Evolutionary conservation across 495 filamentous ascomycete genomes (phyloP).

Genomic region (Lichenothelia convexa): DNA sequence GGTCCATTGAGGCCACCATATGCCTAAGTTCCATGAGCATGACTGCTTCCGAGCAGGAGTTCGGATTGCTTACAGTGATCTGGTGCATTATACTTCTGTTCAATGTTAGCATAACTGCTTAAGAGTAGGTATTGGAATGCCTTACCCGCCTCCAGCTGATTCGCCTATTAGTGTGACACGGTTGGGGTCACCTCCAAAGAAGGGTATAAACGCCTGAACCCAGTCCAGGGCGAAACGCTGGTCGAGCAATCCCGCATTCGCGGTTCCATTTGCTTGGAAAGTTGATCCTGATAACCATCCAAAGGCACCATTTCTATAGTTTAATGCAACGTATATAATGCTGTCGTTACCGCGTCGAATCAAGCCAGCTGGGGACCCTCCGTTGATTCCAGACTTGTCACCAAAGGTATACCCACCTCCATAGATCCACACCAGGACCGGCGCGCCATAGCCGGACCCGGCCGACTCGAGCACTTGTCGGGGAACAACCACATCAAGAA

Average conservation of each 20-base stretch:
- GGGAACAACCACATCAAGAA: constrained; percentile 27
- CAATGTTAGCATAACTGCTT: too few species aligned
- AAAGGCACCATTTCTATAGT: constrained; percentile 39
- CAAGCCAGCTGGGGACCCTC: constrained; percentile 16
- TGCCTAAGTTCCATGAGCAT: constrained; percentile 3
- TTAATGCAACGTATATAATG: constrained; percentile 18
- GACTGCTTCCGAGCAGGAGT: not conserved
- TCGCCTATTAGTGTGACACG: constrained; percentile 49
- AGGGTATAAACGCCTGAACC: constrained; percentile 47
- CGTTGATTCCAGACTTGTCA: constrained; percentile 11
- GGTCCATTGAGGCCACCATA: constrained; percentile 19
- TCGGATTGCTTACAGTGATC: constrained; percentile 22
- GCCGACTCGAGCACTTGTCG: constrained; percentile 11
- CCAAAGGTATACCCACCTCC: constrained; percentile 18
- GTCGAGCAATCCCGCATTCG: constrained; percentile 49
- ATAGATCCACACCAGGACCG: constrained; percentile 20
- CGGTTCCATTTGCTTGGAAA: constrained; percentile 28
- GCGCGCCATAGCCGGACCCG: constrained; percentile 10
- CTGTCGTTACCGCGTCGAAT: constrained; percentile 8
- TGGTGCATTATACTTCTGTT: constrained; percentile 57
- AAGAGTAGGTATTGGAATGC: too few species aligned
- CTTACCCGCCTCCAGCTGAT: constrained; percentile 46
- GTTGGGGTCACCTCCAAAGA: constrained; percentile 50
- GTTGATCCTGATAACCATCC: constrained; percentile 36
- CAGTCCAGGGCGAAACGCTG: constrained; percentile 53